Evolutionary conservation across 164 flowering plant species (phyloP), one percentile per base, ranked within the genome.

Genomic region (Vitis cinerea): DNA sequence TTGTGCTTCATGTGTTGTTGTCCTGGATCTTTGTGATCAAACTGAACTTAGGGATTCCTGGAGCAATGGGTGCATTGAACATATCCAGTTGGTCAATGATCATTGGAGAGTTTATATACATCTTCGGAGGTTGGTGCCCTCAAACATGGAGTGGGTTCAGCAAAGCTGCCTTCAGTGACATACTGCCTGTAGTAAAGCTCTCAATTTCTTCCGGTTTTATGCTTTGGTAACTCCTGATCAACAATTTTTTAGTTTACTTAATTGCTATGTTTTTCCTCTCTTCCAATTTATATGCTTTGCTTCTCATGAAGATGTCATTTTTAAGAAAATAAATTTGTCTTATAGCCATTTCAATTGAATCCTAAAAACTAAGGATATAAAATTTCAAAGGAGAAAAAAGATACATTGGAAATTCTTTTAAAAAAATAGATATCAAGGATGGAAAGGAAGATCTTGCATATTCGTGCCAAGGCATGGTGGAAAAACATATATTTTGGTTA

Each of bases 161-260:
- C 15, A n/a, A 12, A n/a, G 64, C 67, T 49, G 78, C 75, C 10
- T 78, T 78, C 51, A 6, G 61, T 10, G 81, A 78, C 59, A 8
- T 78, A 1, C 53, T 13, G 59, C 82, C 79, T 29, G 70, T 75
- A 1, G 10, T 75, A 10, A 79, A 75, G 73, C 76, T 79, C 52
- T 75, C 79, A 12, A 10, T 79, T 13, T 69, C 78, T 3, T 79
- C 79, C 1, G 82, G 76, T 2, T 62, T 72, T 1, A 79, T 79
- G 82, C 49, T 75, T 29, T 79, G 79, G 79, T 75, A 65, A 72
- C 23, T n/a, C 14, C 44, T 6, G 7, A 37, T 37, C 44, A 3
- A 3, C 44, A 4, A 4, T 6, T 1, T 14, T 23, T 19, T 48
- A 55, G 29, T 5, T 6, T 16, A 37, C 44, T 3, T 37, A 37